Conservation (phyloP, 148 eudicot genomes). For the Fagopyrum tataricum region DNA sequence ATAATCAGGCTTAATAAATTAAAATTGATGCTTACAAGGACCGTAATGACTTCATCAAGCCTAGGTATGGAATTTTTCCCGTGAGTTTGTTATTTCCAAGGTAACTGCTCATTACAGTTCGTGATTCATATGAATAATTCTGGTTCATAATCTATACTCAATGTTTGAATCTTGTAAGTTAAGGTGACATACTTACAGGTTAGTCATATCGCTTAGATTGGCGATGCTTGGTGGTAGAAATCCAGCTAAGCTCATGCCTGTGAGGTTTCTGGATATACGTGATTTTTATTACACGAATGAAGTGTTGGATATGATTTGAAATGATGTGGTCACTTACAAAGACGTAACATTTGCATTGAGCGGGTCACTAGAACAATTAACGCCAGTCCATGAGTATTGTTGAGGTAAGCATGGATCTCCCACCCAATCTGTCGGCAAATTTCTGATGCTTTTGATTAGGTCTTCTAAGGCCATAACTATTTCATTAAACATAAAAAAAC, state of each 20-base stretch:
- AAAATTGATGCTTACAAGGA: constrained; percentile 42
- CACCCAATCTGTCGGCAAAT: constrained; percentile 62
- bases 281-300: constrained; percentile 1
- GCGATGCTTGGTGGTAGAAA: constrained; percentile 36
- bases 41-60: constrained; percentile 39
- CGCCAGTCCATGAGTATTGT: constrained; percentile 62
- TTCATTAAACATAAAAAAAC: neutral
- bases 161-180: neutral
- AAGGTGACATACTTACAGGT: constrained; percentile 37
- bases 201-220: constrained; percentile 34
- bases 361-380: constrained; percentile 35
- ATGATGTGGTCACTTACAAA: constrained; percentile 44
- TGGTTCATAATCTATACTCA: neutral
- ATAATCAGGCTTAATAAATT: neutral
- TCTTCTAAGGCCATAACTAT: constrained; percentile 57
- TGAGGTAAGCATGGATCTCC: constrained; percentile 91
- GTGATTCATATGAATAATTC: neutral
- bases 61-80: constrained; percentile 61
- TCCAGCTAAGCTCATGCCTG: constrained; percentile 49
- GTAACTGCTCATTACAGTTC: constrained; percentile 30
- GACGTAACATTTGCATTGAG: constrained; percentile 32
- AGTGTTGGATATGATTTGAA: neutral
- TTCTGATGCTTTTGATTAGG: constrained; percentile 33
- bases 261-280: constrained; percentile 47
- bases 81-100: constrained; percentile 61